These are phyloP conservation scores for Podaxis sp. DNA, from an alignment of 768 basidiomycete species.

Conservation along the genomic window DNA sequence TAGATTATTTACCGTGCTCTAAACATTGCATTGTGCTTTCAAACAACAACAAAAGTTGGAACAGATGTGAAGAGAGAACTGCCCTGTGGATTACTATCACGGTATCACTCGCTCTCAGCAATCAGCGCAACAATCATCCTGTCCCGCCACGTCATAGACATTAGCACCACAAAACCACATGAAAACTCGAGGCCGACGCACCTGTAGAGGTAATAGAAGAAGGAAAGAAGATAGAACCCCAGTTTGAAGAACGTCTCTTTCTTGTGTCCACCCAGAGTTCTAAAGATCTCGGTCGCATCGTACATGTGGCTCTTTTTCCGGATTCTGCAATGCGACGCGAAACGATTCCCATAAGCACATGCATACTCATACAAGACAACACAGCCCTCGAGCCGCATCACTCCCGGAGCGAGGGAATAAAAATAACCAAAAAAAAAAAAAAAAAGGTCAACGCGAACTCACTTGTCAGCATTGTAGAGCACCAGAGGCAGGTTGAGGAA, in stretches of 20 bases:
- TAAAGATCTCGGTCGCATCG: conserved; percentile 99
- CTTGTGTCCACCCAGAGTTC: conserved; percentile 90
- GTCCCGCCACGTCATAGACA: conserved; percentile 3
- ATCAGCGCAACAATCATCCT: conserved; percentile 89
- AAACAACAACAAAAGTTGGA: background rate
- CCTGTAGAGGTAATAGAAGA: conserved; percentile 92
- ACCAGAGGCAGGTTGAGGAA: conserved; percentile 86
- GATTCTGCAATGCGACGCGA: conserved; percentile 49
- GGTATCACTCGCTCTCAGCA: conserved; percentile 61
- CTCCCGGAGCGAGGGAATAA: background rate
- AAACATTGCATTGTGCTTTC: background rate
- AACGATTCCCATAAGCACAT: background rate
- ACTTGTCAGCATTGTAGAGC: conserved; percentile 93
- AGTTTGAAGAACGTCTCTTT: conserved; percentile 95
- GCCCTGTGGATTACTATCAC: background rate
- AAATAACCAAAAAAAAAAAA: conserved; percentile 3
- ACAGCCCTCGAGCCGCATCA: too few species aligned
- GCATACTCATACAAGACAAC: background rate
- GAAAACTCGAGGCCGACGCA: conserved; percentile 30
- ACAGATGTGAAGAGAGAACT: background rate
- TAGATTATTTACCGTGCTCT: background rate
- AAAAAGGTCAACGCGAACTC: conserved; percentile 25
- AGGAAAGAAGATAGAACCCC: conserved; percentile 87
- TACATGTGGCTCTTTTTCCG: conserved; percentile 95
- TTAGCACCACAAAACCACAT: background rate